Percentiles rank a stretch among this genome's conserved stretches.
These are phyloP conservation scores for Calocera viscosa DNA, from an alignment of 768 basidiomycete species.

Conservation along the genomic window DNA sequence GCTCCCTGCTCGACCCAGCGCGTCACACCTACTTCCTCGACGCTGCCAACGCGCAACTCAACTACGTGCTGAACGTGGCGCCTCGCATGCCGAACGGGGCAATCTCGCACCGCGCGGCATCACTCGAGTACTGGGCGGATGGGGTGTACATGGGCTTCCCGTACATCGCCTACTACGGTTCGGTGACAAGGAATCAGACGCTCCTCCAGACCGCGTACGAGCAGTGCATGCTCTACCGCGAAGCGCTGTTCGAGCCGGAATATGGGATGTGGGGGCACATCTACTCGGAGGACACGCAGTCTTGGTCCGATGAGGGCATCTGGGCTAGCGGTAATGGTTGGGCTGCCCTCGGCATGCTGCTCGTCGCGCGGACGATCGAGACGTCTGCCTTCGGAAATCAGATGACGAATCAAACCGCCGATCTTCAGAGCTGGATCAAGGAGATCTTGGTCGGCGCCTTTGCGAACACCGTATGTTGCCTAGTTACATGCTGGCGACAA, in stretches of 20 bases:
- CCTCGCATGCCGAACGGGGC: constrained; percentile 30
- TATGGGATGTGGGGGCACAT: constrained; percentile 33
- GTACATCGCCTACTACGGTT: constrained; percentile 35
- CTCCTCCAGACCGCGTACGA: constrained; percentile 33
- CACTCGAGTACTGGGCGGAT: constrained; percentile 31
- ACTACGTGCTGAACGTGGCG: constrained; percentile 22
- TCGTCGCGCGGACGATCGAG: constrained; percentile 31
- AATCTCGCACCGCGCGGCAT: constrained; percentile 31
- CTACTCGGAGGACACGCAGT: constrained; percentile 19
- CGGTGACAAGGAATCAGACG: constrained; percentile 26
- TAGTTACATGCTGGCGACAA: no score
- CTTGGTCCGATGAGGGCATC: constrained; percentile 20
- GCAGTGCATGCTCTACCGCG: constrained; percentile 34
- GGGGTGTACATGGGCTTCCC: constrained; percentile 36
- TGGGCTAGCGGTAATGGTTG: constrained; percentile 36
- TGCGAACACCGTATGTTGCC: constrained; percentile 19
- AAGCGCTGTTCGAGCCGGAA: constrained; percentile 23
- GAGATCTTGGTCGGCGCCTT: constrained; percentile 28
- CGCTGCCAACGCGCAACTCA: constrained; percentile 20
- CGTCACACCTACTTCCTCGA: constrained; percentile 17
- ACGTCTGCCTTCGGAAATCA: constrained; percentile 21
- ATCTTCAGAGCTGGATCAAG: constrained; percentile 27
- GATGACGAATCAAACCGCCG: constrained; percentile 25
- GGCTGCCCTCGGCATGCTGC: constrained; percentile 33
- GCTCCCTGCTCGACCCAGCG: constrained; percentile 14